Evolutionary conservation across 2,329 filamentous ascomycete species (phyloP), one percentile per base, ranked within the genome.

Genomic region (Diaporthe sp.): DNA sequence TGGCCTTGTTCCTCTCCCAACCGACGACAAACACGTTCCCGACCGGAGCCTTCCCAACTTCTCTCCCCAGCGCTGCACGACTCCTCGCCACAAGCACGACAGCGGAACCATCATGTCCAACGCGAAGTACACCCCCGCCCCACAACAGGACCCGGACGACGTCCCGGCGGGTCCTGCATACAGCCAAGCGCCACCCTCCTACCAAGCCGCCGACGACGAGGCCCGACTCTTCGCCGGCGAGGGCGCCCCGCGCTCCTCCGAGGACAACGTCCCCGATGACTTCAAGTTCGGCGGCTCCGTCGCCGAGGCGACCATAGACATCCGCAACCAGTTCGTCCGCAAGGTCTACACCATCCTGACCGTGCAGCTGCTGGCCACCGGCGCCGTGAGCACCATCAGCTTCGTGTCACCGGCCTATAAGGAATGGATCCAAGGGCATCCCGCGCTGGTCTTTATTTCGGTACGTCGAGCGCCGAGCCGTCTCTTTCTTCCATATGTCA

Each of bases 321-420:
- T 99, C 83, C 94, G 96, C 80, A 98, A 98, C 92, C 94, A 97
- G 85, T 99, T 98, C 85, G 90, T 98, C 80, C 93, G 96, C 85
- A 98, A 98, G 89, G 97, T 99, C 82, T 99, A 99, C 87, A 94
- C 95, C 75, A 99, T 99, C 85, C 89, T 99, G 86, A 98, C 97
- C n/a, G 92, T 95, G 70, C 97, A 99, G 84, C 92, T 99, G 72
- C 88, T 98, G 82, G 92, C 93, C 75, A 99, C 97, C 10, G 94
- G 93, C 51, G 89, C 90, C 77, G 89, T 98, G 79, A 95, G 94
- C 86, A 91, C 93, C 77, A 86, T 98, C 79, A 97, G 94, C 79
- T 98, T 98, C 89, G 94, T 95, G 86, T 97, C 91, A 86, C 81
- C 85, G 15, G 86, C 88, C 74, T 99, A 98, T 88, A 95, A 93